Percentiles rank a stretch among this genome's conserved stretches.
Evolutionary conservation across 2,329 filamentous ascomycete species (phyloP).

Genomic region (Aspergillus sp.): DNA sequence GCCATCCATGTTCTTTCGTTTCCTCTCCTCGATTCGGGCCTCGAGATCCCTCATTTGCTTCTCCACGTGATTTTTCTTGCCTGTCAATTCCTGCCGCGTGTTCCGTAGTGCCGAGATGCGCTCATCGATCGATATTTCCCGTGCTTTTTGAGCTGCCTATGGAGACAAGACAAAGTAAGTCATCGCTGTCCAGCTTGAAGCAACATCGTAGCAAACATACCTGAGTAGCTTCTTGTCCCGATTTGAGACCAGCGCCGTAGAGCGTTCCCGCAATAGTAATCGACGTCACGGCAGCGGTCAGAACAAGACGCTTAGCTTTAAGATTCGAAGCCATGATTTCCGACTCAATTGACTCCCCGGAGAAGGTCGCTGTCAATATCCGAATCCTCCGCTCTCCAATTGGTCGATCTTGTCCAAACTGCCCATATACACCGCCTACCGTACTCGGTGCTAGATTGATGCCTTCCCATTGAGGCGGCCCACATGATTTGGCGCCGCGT

Average conservation of each 20-base stretch:
- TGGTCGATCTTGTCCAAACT: constrained; percentile 7
- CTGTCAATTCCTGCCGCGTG: constrained; percentile 49
- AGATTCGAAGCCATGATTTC: background rate
- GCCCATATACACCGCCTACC: constrained; percentile 26
- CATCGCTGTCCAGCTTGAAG: background rate
- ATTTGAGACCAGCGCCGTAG: constrained; percentile 62
- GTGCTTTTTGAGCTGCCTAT: constrained; percentile 47
- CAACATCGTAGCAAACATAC: constrained; percentile 35
- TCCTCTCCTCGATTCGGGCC: constrained; percentile 40
- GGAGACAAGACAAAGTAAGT: background rate
- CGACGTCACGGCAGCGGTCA: constrained; percentile 56
- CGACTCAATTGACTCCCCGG: background rate
- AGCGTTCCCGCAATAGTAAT: constrained; percentile 58
- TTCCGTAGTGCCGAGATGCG: constrained; percentile 55
- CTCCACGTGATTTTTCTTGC: constrained; percentile 55
- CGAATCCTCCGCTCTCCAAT: background rate
- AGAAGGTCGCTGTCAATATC: constrained; percentile 6
- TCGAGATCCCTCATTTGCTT: constrained; percentile 56
- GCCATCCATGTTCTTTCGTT: constrained; percentile 35
- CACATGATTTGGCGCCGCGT: constrained; percentile 16
- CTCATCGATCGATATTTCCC: constrained; percentile 54
- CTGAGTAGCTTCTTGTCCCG: constrained; percentile 51
- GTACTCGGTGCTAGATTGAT: constrained; percentile 17
- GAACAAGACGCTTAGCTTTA: constrained; percentile 50
- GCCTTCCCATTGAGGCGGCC: background rate